A percentile compares a stretch with the other conserved stretches of the same genome.
Evolutionary conservation across 352 stramenopile species (phyloP).

Genomic region (Saprolegnia diclina): DNA sequence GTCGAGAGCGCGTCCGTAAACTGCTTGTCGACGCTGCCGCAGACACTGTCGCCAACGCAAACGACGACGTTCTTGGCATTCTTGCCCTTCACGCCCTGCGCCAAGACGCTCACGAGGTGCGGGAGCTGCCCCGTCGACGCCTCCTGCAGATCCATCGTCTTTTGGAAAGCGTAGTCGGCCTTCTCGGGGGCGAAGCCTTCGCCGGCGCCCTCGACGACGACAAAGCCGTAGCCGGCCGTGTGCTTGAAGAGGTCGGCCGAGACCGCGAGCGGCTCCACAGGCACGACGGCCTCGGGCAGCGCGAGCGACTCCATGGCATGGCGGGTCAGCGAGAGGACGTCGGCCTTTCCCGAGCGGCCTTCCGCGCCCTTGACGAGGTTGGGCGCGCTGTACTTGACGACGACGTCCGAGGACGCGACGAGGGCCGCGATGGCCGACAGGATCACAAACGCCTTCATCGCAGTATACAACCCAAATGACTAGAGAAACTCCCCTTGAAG

Average conservation of each 20-base stretch:
- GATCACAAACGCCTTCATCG: slow-evolving; percentile 21
- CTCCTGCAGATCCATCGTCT: slow-evolving; percentile 15
- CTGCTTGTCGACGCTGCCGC: not conserved
- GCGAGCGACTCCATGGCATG: slow-evolving; percentile 22
- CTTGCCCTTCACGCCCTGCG: slow-evolving; percentile 19
- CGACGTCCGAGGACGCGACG: slow-evolving; percentile 12
- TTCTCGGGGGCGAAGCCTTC: not conserved
- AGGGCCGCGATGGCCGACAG: slow-evolving; percentile 5
- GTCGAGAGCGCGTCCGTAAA: not conserved
- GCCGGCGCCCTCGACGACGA: slow-evolving; percentile 14
- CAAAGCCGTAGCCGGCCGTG: slow-evolving; percentile 16
- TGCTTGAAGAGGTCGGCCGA: slow-evolving; percentile 20
- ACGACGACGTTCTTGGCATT: slow-evolving; percentile 15
- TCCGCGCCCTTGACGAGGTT: slow-evolving; percentile 20
- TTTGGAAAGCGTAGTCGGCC: slow-evolving; percentile 22
- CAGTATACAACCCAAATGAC: slow-evolving; percentile 10
- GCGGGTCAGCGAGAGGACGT: slow-evolving; percentile 10
- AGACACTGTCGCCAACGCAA: slow-evolving; percentile 13
- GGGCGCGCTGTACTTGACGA: slow-evolving; percentile 19
- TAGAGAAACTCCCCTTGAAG: slow-evolving; percentile 6
- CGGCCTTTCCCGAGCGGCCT: not conserved
- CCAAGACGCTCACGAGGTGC: slow-evolving; percentile 17
- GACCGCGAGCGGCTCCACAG: not conserved
- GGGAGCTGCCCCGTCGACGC: slow-evolving; percentile 10
- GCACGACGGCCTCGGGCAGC: slow-evolving; percentile 7